Percentiles rank a stretch among this genome's conserved stretches.
These are phyloP conservation scores for Metschnikowia colocasiae DNA, from an alignment of 805 yeast genomes.

Conservation along the genomic window DNA sequence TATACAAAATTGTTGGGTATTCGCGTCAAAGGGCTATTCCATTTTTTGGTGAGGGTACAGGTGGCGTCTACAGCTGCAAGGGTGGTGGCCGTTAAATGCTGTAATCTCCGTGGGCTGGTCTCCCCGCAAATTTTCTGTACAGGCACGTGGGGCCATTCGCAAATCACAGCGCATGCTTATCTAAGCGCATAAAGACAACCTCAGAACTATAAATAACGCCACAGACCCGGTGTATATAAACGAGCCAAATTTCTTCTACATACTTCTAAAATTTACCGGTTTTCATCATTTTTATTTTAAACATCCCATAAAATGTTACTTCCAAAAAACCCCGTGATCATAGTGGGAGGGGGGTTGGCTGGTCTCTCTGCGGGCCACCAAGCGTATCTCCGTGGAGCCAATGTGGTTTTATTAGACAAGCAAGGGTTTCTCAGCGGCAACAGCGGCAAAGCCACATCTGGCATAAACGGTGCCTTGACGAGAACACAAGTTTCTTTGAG, in stretches of 20 bases:
- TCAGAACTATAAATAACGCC: not conserved
- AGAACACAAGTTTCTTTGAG: conserved; percentile 49
- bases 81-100: too few relatives aligned
- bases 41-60: too few relatives aligned
- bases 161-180: conserved; percentile 6
- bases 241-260: not conserved
- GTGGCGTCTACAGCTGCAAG: too few relatives aligned
- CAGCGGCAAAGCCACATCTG: conserved; percentile 64
- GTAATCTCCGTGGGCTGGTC: too few relatives aligned
- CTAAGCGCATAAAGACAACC: conserved; percentile 3
- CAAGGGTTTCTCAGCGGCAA: conserved; percentile 62
- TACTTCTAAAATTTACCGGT: not conserved
- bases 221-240: not conserved
- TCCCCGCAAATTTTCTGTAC: not conserved
- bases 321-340: conserved; percentile 38
- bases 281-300: not conserved
- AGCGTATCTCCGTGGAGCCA: conserved; percentile 49
- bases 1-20: too few relatives aligned
- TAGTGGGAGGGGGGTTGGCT: conserved; percentile 65
- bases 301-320: conserved; percentile 2
- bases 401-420: conserved; percentile 53
- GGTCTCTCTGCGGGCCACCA: conserved; percentile 63
- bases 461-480: conserved; percentile 71
- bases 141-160: conserved; percentile 4
- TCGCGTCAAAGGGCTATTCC: too few relatives aligned